Conservation (phyloP, 1,284 basidiomycete genomes). For the Fomitopsis pinicola region DNA sequence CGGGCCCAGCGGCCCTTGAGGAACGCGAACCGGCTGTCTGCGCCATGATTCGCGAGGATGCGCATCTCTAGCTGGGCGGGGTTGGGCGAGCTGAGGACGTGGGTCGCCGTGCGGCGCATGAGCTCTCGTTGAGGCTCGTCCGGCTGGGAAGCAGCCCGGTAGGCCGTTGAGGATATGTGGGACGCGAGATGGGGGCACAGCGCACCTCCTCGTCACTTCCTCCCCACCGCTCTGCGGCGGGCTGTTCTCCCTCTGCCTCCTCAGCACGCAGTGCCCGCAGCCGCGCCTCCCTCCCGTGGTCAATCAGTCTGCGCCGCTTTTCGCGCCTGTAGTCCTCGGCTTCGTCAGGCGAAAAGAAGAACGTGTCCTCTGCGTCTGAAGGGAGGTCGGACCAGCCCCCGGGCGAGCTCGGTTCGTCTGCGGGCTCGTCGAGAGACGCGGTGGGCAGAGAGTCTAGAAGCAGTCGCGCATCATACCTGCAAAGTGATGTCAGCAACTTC, state of each 20-base stretch:
- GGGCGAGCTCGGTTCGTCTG: conserved; percentile 35
- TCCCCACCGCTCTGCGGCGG: conserved; percentile 67
- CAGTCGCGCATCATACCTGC: conserved; percentile 78
- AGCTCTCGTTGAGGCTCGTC: conserved; percentile 58
- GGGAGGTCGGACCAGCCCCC: conserved; percentile 78
- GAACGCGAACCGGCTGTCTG: conserved; percentile 71
- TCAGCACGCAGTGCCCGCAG: conserved; percentile 51
- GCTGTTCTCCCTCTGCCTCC: conserved; percentile 31
- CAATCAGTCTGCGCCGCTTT: conserved; percentile 62
- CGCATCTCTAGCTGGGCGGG: conserved; percentile 78
- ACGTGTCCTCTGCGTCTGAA: conserved; percentile 79
- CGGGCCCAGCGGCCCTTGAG: conserved; percentile 68
- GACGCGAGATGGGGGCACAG: neutral
- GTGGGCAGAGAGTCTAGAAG: conserved; percentile 51
- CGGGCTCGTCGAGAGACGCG: conserved; percentile 2
- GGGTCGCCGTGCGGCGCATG: conserved; percentile 72
- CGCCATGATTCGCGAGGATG: conserved; percentile 82
- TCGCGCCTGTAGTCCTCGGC: conserved; percentile 59
- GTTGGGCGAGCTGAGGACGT: conserved; percentile 67
- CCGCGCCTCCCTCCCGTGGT: conserved; percentile 57
- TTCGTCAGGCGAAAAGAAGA: conserved; percentile 68
- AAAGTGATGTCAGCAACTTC: conserved; percentile 5
- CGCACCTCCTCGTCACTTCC: conserved; percentile 71
- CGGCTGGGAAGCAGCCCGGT: conserved; percentile 42
- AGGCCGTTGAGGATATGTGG: neutral